Conservation (phyloP, 108 stramenopile genomes). For the Pseudonitzschia delicatissima region DNA sequence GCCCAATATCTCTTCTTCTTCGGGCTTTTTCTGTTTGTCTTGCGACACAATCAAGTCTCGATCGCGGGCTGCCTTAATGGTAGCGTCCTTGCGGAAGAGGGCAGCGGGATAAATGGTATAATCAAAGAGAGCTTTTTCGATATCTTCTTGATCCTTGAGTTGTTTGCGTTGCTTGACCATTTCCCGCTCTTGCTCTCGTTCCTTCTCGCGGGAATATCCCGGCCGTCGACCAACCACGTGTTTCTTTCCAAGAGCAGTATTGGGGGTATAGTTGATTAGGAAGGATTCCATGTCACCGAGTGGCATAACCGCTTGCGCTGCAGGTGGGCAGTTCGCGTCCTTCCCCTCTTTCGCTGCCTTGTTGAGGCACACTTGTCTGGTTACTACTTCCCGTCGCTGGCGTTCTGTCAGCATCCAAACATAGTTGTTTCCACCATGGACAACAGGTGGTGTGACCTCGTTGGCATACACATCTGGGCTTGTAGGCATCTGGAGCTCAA, state of each 20-base stretch:
- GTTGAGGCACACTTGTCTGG: constrained; percentile 59
- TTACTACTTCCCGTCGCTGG: constrained; percentile 73
- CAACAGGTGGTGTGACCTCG: constrained; percentile 64
- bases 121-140: constrained; percentile 85
- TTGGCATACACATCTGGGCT: constrained; percentile 84
- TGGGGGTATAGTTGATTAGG: constrained; percentile 82
- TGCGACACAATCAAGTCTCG: constrained; percentile 46
- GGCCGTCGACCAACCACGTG: constrained; percentile 71
- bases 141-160: constrained; percentile 84
- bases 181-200: constrained; percentile 69
- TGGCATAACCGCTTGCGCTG: constrained; percentile 79
- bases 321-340: constrained; percentile 46
- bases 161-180: constrained; percentile 79
- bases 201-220: constrained; percentile 69
- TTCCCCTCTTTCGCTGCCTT: constrained; percentile 9
- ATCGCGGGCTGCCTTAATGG: constrained; percentile 76
- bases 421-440: constrained; percentile 81
- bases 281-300: constrained; percentile 83
- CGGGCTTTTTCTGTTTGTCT: constrained; percentile 17
- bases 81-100: constrained; percentile 85
- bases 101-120: constrained; percentile 87
- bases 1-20: constrained; percentile 46
- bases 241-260: constrained; percentile 85
- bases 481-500: constrained; percentile 84
- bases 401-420: constrained; percentile 87